phyloP scores from a whole-genome alignment of 2,329 filamentous ascomycete species.

The Monascus ruber region DNA sequence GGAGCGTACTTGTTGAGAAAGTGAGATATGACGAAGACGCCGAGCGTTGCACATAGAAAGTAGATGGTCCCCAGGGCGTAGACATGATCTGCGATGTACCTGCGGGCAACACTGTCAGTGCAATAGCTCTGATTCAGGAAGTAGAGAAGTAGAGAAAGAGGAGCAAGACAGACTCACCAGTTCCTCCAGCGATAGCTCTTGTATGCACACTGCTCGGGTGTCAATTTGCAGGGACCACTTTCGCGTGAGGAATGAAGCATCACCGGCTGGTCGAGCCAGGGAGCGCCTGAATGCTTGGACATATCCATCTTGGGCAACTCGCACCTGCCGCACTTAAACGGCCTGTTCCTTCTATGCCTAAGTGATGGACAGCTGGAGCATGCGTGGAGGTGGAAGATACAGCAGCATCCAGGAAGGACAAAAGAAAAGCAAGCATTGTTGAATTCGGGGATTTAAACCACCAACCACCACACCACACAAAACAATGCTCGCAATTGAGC shows the following conservation, averaged over 20 bases:
- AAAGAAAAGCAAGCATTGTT: background rate
- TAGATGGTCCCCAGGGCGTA: slow-evolving; percentile 43
- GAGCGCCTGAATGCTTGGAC: background rate
- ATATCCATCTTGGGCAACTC: slow-evolving; percentile 8
- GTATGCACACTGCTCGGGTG: slow-evolving; percentile 19
- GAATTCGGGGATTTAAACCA: too few species aligned
- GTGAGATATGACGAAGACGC: slow-evolving; percentile 36
- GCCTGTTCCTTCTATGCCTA: too few species aligned
- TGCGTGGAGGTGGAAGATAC: too few species aligned
- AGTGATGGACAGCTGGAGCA: too few species aligned
- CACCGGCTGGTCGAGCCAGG: slow-evolving; percentile 22
- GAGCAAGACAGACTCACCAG: slow-evolving; percentile 10
- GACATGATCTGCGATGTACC: slow-evolving; percentile 45
- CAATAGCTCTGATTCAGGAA: background rate
- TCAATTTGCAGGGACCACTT: slow-evolving; percentile 16
- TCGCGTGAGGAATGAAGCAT: slow-evolving; percentile 19
- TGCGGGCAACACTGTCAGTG: slow-evolving; percentile 9
- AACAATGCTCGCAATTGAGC: slow-evolving; percentile 1
- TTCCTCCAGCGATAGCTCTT: slow-evolving; percentile 17
- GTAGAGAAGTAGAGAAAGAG: slow-evolving; percentile 1
- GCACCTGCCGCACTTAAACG: too few species aligned
- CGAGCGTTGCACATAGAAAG: slow-evolving; percentile 41
- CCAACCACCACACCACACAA: too few species aligned
- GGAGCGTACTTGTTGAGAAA: slow-evolving; percentile 22
- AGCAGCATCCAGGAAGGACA: too few species aligned